These are phyloP conservation scores for Fusarium sublunatum DNA, from an alignment of 2,329 filamentous ascomycete genomes.

Conservation along the genomic window DNA sequence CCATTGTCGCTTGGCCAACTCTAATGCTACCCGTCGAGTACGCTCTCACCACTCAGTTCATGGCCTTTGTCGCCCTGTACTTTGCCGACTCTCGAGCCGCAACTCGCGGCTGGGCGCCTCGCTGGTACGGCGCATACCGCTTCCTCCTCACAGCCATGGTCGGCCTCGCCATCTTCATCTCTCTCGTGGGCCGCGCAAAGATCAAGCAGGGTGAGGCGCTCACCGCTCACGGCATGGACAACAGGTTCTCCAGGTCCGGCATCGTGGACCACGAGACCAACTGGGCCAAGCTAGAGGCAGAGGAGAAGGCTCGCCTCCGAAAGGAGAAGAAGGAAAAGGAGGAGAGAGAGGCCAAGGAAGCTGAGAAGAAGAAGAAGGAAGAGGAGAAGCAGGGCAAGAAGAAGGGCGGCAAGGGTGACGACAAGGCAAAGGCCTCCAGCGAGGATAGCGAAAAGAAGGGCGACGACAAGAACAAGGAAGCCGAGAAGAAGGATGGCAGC, in stretches of 20 bases:
- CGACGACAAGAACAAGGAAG: constrained; percentile 37
- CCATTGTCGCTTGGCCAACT: constrained; percentile 89
- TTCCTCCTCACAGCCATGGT: constrained; percentile 94
- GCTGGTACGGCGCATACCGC: constrained; percentile 90
- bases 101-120: constrained; percentile 79
- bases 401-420: constrained; percentile 41
- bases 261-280: constrained; percentile 54
- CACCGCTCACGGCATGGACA: constrained; percentile 51
- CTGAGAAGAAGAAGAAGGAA: constrained; percentile 47
- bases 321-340: constrained; percentile 56
- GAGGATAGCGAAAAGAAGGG: constrained; percentile 42
- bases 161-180: constrained; percentile 82
- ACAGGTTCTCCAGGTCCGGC: constrained; percentile 53
- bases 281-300: constrained; percentile 59
- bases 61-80: constrained; percentile 86
- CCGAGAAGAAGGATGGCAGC: constrained; percentile 30
- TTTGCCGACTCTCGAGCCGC: constrained; percentile 83
- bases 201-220: constrained; percentile 59
- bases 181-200: constrained; percentile 83
- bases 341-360: constrained; percentile 52
- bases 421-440: constrained; percentile 20
- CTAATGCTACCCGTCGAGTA: constrained; percentile 85
- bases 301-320: constrained; percentile 54
- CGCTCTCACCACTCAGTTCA: constrained; percentile 86
- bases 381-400: constrained; percentile 50